Conservation (phyloP, 1,284 basidiomycete genomes). For the Porogramme epimiltina region DNA sequence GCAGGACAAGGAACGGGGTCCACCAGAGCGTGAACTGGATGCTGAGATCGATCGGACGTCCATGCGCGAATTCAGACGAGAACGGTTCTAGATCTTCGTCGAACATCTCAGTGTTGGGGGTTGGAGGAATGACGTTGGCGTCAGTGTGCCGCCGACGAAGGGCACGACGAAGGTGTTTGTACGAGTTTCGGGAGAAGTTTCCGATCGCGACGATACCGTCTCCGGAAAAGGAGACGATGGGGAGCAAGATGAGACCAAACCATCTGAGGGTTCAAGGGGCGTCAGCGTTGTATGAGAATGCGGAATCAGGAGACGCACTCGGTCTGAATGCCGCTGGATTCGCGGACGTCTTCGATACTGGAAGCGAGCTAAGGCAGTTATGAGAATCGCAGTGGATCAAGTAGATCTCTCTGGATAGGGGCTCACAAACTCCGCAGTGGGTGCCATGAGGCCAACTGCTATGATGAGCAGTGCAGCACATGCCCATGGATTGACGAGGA, state of each 20-base stretch:
- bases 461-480: conserved; percentile 51
- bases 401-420: too few relatives aligned
- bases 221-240: conserved; percentile 66
- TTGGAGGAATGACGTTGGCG: neutral
- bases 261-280: conserved; percentile 40
- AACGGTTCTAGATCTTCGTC: neutral
- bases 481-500: conserved; percentile 59
- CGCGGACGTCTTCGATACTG: conserved; percentile 55
- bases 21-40: conserved; percentile 45
- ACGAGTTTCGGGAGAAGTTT: conserved; percentile 41
- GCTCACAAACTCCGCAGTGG: conserved; percentile 69
- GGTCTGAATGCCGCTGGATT: conserved; percentile 41
- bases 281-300: neutral
- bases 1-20: conserved; percentile 40
- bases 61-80: conserved; percentile 35
- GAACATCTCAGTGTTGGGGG: neutral
- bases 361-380: conserved; percentile 66
- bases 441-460: conserved; percentile 59
- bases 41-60: conserved; percentile 40
- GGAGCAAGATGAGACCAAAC: conserved; percentile 69
- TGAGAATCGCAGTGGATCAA: too few relatives aligned
- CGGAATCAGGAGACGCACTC: conserved; percentile 43
- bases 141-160: neutral
- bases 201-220: conserved; percentile 58
- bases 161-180: too few relatives aligned